These are phyloP conservation scores for Scalesia atractyloides DNA, from an alignment of 129 eudicot species.

Conservation along the genomic window DNA sequence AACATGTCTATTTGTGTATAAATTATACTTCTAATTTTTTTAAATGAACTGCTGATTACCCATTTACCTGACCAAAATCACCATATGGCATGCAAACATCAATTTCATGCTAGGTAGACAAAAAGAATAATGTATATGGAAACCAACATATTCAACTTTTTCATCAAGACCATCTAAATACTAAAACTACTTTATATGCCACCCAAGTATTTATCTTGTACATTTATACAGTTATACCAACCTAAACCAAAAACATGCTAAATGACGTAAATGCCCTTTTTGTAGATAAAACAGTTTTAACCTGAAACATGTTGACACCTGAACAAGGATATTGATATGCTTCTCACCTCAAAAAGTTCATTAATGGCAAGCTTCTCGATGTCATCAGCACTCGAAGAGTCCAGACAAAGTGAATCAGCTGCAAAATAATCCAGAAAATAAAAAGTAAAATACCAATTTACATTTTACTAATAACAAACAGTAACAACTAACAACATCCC, in stretches of 20 bases:
- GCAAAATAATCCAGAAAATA: constrained; percentile 25
- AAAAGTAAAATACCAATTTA: not conserved
- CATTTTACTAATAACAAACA: not conserved
- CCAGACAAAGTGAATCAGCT: constrained; percentile 83
- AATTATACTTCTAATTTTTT: not conserved
- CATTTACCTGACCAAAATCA: not conserved
- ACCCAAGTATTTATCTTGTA: not conserved
- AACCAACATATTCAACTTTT: too few relatives aligned
- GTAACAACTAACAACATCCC: not conserved
- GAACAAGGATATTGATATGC: not conserved
- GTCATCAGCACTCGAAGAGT: constrained; percentile 66
- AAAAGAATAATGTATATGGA: not conserved
- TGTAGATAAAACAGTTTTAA: not conserved
- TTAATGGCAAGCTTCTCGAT: constrained; percentile 72
- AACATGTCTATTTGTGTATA: not conserved
- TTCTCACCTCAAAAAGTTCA: constrained; percentile 77
- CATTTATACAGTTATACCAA: not conserved
- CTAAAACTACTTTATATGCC: too few relatives aligned
- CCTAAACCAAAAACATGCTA: not conserved
- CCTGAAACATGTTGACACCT: not conserved
- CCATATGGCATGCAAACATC: not conserved
- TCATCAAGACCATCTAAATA: too few relatives aligned
- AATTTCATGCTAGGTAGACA: not conserved
- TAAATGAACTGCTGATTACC: not conserved
- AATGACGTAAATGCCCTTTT: not conserved